phyloP scores from a whole-genome alignment of 2,329 filamentous ascomycete species.

The Aspergillus thermomutatus region DNA sequence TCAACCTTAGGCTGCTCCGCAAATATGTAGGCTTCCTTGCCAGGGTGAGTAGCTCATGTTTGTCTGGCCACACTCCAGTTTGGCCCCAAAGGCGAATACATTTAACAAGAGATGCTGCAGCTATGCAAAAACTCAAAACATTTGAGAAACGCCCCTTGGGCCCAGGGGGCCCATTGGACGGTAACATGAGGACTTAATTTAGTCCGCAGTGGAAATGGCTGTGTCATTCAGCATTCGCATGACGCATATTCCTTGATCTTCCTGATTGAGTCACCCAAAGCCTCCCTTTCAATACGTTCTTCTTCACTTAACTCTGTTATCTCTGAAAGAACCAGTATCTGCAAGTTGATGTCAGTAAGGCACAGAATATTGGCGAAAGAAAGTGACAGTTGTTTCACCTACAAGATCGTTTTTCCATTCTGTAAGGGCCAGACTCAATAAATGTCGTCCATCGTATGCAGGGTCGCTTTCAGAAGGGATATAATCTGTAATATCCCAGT shows the following conservation, averaged over 20 bases:
- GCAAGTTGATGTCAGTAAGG: background rate
- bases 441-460: background rate
- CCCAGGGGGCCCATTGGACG: too few relatives aligned
- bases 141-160: too few relatives aligned
- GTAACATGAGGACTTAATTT: too few relatives aligned
- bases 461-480: background rate
- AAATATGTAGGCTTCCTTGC: too few relatives aligned
- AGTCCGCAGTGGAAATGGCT: too few relatives aligned
- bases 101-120: too few relatives aligned
- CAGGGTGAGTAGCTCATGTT: too few relatives aligned
- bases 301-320: background rate
- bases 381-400: background rate
- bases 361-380: too few relatives aligned
- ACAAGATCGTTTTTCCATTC: background rate
- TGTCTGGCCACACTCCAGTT: too few relatives aligned
- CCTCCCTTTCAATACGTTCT: background rate
- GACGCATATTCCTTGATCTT: conserved; percentile 1
- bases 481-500: conserved; percentile 1
- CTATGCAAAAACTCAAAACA: too few relatives aligned
- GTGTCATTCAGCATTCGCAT: background rate
- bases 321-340: background rate
- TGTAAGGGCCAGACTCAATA: background rate
- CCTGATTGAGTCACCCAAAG: background rate
- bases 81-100: too few relatives aligned
- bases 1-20: too few relatives aligned